These are phyloP conservation scores for Homolaphlyctis polyrhiza DNA, from an alignment of 371 early-diverging fungal species.

Conservation along the genomic window DNA sequence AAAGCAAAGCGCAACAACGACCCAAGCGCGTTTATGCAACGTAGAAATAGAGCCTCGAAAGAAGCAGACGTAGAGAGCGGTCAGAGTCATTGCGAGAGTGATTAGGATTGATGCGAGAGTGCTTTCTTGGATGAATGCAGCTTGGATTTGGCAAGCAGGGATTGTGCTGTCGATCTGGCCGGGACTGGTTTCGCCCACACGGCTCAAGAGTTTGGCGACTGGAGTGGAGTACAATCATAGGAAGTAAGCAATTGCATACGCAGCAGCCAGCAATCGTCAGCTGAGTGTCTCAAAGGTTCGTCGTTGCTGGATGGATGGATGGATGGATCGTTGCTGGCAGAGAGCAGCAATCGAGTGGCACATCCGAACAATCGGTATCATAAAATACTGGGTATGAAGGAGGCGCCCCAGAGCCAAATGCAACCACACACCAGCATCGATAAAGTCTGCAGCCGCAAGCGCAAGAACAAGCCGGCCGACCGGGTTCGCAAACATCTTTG, in stretches of 20 bases:
- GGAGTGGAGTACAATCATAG: too few relatives aligned
- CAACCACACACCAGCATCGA: neutral
- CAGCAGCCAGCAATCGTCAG: too few relatives aligned
- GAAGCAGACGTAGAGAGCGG: neutral
- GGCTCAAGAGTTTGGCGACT: neutral
- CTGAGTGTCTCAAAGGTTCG: too few relatives aligned
- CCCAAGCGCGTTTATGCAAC: neutral
- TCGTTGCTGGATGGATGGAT: too few relatives aligned
- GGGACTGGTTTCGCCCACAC: neutral
- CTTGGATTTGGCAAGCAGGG: neutral
- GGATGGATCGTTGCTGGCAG: too few relatives aligned
- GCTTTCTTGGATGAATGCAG: neutral
- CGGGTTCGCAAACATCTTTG: neutral
- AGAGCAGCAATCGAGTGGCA: too few relatives aligned
- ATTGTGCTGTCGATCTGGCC: neutral
- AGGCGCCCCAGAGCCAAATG: too few relatives aligned
- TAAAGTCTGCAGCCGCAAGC: neutral
- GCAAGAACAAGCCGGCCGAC: neutral
- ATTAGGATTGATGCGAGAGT: neutral
- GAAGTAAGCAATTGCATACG: too few relatives aligned
- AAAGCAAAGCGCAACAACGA: slow-evolving; percentile 1
- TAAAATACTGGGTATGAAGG: too few relatives aligned
- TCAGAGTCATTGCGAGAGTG: neutral
- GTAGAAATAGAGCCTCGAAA: neutral
- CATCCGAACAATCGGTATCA: too few relatives aligned